Percentiles rank a stretch among this genome's conserved stretches.
phyloP scores from a whole-genome alignment of 139 green algal species.

The Tetraselmis striata region DNA sequence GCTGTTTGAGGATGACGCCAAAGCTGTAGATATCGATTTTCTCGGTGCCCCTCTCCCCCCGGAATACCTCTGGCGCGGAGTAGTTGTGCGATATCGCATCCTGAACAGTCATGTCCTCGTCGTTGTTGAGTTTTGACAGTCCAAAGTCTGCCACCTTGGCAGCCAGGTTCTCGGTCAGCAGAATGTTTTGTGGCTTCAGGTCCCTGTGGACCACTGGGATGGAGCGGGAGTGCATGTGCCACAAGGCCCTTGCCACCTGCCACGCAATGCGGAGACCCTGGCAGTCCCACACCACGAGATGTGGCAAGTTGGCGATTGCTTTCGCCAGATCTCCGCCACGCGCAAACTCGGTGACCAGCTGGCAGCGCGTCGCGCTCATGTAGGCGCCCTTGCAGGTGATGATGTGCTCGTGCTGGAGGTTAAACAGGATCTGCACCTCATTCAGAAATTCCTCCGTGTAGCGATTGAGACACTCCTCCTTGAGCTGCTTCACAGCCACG shows the following conservation, averaged over 20 bases:
- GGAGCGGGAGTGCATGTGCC: not conserved
- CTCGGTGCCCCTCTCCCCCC: not conserved
- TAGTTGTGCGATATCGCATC: constrained; percentile 6
- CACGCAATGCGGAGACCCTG: not conserved
- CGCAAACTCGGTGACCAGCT: not conserved
- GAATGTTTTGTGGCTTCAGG: constrained; percentile 30
- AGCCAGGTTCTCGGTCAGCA: constrained; percentile 14
- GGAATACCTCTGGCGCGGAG: constrained; percentile 10
- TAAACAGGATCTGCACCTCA: not conserved
- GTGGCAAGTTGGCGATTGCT: not conserved
- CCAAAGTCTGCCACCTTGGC: constrained; percentile 28
- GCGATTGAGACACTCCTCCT: not conserved
- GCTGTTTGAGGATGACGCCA: not conserved
- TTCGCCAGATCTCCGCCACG: not conserved
- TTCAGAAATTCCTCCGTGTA: not conserved
- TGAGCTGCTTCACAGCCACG: not conserved
- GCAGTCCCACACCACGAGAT: not conserved
- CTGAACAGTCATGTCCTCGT: not conserved
- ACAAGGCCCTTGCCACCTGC: not conserved
- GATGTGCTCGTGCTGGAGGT: not conserved
- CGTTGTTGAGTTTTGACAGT: not conserved
- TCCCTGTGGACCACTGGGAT: constrained; percentile 25
- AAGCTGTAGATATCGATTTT: not conserved
- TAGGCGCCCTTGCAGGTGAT: not conserved
- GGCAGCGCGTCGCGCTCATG: not conserved